Percentiles rank a stretch among this genome's conserved stretches.
These are phyloP conservation scores for Rhodomyrtus tomentosa DNA, from an alignment of 345 rosid species.

Conservation along the genomic window DNA sequence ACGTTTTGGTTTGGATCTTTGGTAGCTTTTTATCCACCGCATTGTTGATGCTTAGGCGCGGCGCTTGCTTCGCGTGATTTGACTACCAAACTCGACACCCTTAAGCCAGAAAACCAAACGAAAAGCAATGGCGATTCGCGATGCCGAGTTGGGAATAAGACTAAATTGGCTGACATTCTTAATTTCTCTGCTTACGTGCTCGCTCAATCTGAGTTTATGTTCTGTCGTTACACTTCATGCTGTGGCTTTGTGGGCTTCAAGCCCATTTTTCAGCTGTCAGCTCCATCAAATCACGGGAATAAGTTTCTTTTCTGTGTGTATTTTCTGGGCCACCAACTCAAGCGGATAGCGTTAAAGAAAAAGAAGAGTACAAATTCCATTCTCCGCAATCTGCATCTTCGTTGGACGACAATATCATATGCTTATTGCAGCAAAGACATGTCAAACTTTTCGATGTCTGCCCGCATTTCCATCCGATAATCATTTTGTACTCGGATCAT, in stretches of 20 bases:
- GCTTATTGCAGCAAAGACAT: neutral
- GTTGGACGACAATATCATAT: neutral
- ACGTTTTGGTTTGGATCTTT: neutral
- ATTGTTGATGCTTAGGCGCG: neutral
- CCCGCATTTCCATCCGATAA: neutral
- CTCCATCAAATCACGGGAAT: neutral
- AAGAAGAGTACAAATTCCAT: neutral
- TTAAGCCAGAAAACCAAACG: neutral
- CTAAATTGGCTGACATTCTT: neutral
- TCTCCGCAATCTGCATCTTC: neutral
- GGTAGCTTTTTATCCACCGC: neutral
- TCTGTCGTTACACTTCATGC: neutral
- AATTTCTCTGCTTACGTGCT: neutral
- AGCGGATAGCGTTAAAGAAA: neutral
- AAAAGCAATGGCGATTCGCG: neutral
- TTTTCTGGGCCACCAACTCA: neutral
- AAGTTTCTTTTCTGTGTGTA: neutral
- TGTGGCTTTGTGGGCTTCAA: neutral
- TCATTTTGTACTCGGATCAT: neutral
- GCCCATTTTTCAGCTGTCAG: neutral
- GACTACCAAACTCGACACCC: neutral
- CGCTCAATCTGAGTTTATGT: neutral
- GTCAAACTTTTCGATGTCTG: neutral
- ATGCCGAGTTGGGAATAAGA: neutral
- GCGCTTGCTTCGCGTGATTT: neutral